Percentiles rank a stretch among this genome's conserved stretches.
Evolutionary conservation across 352 stramenopile genomes (phyloP).

Genomic region (Pythium inflatum): DNA sequence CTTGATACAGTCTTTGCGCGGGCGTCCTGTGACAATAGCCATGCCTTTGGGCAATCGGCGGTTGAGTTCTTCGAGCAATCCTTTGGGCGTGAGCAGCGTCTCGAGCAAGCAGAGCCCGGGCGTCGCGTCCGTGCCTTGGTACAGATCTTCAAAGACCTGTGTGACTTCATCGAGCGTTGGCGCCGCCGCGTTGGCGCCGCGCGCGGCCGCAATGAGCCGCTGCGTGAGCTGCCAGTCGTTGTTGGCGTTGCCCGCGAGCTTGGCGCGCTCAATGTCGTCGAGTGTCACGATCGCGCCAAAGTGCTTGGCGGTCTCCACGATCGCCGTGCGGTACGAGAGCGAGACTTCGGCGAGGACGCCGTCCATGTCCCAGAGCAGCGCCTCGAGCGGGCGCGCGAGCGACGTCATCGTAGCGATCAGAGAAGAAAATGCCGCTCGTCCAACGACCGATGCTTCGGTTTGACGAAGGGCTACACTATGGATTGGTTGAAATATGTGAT

Average conservation of each 20-base stretch:
- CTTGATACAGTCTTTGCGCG: slow-evolving; percentile 93
- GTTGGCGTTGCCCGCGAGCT: slow-evolving; percentile 95
- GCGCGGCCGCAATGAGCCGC: slow-evolving; percentile 75
- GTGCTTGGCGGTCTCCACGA: slow-evolving; percentile 83
- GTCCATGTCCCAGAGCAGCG: slow-evolving; percentile 97
- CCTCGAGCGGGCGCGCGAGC: slow-evolving; percentile 44
- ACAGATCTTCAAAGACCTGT: slow-evolving; percentile 94
- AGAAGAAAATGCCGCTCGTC: slow-evolving; percentile 4
- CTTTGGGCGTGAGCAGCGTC: slow-evolving; percentile 89
- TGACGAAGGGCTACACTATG: slow-evolving; percentile 17
- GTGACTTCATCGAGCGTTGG: slow-evolving; percentile 92
- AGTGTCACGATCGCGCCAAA: slow-evolving; percentile 88
- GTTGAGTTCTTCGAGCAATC: slow-evolving; percentile 81
- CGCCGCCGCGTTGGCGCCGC: slow-evolving; percentile 8
- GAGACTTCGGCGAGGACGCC: slow-evolving; percentile 96
- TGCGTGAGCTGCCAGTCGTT: slow-evolving; percentile 97
- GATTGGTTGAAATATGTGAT: too few relatives aligned
- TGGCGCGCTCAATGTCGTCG: slow-evolving; percentile 90
- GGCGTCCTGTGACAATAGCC: slow-evolving; percentile 92
- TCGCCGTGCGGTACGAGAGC: slow-evolving; percentile 93
- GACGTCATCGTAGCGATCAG: background rate
- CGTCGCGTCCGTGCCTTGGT: slow-evolving; percentile 84
- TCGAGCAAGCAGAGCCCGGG: slow-evolving; percentile 90
- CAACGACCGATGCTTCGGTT: background rate
- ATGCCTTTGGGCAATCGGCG: slow-evolving; percentile 85